Evolutionary conservation across 345 rosid species (phyloP), one percentile per base, ranked within the genome.

Genomic region (Carallia pectinifolia): DNA sequence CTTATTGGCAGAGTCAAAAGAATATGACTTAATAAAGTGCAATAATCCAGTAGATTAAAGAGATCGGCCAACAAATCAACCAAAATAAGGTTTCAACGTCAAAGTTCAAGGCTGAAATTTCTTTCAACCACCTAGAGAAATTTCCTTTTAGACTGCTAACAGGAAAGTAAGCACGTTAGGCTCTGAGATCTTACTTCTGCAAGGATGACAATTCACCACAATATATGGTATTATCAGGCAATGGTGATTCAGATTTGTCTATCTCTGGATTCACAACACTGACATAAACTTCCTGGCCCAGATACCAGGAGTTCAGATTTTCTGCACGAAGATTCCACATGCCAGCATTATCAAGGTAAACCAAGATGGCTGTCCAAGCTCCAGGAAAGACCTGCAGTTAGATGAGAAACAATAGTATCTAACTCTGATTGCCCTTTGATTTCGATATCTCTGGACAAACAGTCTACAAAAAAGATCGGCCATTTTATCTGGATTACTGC

Each of bases 301-400:
- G 81, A 81, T 88, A 86, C 98, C 97, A 91, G 6, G 94, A 83
- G 75, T 87, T 80, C 0, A 94, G 95, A 83, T 89, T 94, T 86
- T 94, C 83, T 1, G 80, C 64, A 4, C 95, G 89, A 58, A 94
- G 90, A 72, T 94, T 94, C 98, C 98, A 91, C 62, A 91, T 81
- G 64, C 98, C 98, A 7, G 95, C 85, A 84, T 90, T 91, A 81
- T 91, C 98, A 27, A 94, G 86, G 59, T 87, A 87, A 72, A 91
- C 89, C 70, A 94, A 77, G 55, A 94, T 85, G 18, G 98, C 97
- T 0, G 98, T 88, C 98, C 98, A 94, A 55, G 96, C 96, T 81
- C 91, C 95, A 2, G 98, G 97, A 81, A 86, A 91, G 66, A 91
- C 98, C 97, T 91, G 78, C 33, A 64, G 65, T 61, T 55, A 56